phyloP scores from a whole-genome alignment of 108 stramenopile genomes.

The Nannochloropsis gaditana region DNA sequence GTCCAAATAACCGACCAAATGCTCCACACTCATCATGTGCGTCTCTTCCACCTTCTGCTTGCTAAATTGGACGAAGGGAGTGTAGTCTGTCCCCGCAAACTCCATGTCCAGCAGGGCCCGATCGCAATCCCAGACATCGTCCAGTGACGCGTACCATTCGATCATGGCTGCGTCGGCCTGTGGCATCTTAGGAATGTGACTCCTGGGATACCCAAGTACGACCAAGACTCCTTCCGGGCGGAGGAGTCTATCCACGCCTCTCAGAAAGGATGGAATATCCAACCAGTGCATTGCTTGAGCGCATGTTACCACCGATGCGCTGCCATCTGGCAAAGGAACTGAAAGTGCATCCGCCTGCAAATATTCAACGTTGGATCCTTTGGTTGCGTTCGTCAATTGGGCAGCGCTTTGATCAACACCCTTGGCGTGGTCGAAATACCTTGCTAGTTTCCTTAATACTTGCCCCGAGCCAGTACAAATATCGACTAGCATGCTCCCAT shows the following conservation, averaged over 20 bases:
- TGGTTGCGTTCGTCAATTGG: background rate
- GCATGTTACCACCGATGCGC: background rate
- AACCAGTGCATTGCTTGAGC: constrained; percentile 9
- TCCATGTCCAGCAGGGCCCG: background rate
- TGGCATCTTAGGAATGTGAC: constrained; percentile 6
- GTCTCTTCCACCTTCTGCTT: background rate
- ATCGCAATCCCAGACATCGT: background rate
- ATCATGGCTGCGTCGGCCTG: constrained; percentile 4
- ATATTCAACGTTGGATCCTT: background rate
- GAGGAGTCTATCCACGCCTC: background rate
- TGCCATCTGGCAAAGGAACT: background rate
- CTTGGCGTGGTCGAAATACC: background rate
- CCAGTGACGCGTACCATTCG: background rate
- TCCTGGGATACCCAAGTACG: background rate
- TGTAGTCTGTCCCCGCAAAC: constrained; percentile 17
- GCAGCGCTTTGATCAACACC: background rate
- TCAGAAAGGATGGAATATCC: background rate
- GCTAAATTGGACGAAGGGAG: background rate
- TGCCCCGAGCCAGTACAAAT: constrained; percentile 7
- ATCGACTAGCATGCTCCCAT: constrained; percentile 12
- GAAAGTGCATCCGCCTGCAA: background rate
- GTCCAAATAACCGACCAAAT: background rate
- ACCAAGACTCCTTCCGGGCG: background rate
- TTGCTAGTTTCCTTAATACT: constrained; percentile 11
- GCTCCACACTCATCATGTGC: background rate